phyloP scores from a whole-genome alignment of 495 filamentous ascomycete genomes.

The Hyaloscypha bicolor region DNA sequence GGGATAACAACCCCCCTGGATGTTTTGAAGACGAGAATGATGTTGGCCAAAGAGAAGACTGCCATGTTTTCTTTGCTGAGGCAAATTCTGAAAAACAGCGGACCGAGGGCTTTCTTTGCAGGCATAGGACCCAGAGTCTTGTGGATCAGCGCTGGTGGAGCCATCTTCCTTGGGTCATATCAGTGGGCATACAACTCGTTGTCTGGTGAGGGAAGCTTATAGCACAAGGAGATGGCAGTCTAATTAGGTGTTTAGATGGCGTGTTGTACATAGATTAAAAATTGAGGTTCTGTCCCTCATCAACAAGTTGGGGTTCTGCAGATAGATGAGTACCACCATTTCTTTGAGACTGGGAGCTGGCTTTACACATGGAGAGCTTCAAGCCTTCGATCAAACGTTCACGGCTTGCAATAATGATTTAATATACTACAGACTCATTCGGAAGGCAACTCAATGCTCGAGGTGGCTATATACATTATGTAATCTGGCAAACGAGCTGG shows the following conservation, averaged over 20 bases:
- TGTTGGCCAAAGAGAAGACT: constrained; percentile 71
- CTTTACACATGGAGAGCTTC: no score
- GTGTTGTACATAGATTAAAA: background rate
- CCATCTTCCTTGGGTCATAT: constrained; percentile 95
- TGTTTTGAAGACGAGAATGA: constrained; percentile 95
- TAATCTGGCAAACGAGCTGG: background rate
- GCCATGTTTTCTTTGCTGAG: constrained; percentile 60
- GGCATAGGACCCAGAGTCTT: constrained; percentile 86
- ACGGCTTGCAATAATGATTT: no score
- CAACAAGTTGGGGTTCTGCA: no score
- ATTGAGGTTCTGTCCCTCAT: background rate
- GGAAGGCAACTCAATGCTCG: background rate
- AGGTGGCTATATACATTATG: background rate
- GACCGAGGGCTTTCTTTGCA: constrained; percentile 77
- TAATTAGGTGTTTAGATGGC: constrained; percentile 21
- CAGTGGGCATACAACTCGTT: constrained; percentile 65
- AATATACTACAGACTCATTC: background rate
- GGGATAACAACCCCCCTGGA: constrained; percentile 91
- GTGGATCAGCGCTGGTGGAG: constrained; percentile 94
- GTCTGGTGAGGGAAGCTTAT: constrained; percentile 12
- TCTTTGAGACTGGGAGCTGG: no score
- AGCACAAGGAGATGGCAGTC: background rate
- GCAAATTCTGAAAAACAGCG: constrained; percentile 69
- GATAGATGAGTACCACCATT: no score
- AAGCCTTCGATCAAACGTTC: no score